phyloP scores from a whole-genome alignment of 257 asterid genomes.

The Solanum lycopersicoides region DNA sequence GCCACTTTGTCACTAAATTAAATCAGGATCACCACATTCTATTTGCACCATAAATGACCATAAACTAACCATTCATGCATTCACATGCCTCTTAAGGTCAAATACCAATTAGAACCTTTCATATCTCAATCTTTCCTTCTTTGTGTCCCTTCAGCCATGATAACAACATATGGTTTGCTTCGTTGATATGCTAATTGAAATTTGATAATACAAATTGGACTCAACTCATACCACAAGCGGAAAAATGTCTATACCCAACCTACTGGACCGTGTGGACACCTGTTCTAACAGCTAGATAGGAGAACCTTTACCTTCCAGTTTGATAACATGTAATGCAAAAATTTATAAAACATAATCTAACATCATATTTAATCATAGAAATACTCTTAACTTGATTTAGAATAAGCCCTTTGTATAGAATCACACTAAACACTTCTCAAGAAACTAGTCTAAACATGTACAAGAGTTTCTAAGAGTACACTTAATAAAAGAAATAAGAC shows the following conservation, averaged over 20 bases:
- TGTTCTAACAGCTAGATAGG: not conserved
- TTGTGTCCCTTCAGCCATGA: not conserved
- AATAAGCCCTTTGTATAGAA: not conserved
- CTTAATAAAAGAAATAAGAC: not conserved
- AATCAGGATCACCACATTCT: not conserved
- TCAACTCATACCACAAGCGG: not conserved
- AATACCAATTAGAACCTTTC: not conserved
- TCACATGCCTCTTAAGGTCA: not conserved
- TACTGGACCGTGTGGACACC: not conserved
- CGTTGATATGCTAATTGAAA: not conserved
- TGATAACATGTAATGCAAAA: not conserved
- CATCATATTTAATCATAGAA: no score
- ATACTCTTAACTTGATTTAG: no score
- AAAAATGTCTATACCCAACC: no score
- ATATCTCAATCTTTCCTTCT: no score
- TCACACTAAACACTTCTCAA: not conserved
- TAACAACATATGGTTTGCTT: not conserved
- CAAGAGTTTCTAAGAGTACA: not conserved
- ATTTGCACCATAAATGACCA: not conserved
- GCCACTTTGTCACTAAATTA: not conserved
- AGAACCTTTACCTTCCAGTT: not conserved
- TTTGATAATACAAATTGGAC: no score
- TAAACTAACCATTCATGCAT: not conserved
- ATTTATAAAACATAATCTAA: not conserved
- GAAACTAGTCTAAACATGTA: not conserved